A percentile compares a stretch with the other conserved stretches of the same genome.
phyloP scores from a whole-genome alignment of 495 filamentous ascomycete species.

The Letharia lupina region DNA sequence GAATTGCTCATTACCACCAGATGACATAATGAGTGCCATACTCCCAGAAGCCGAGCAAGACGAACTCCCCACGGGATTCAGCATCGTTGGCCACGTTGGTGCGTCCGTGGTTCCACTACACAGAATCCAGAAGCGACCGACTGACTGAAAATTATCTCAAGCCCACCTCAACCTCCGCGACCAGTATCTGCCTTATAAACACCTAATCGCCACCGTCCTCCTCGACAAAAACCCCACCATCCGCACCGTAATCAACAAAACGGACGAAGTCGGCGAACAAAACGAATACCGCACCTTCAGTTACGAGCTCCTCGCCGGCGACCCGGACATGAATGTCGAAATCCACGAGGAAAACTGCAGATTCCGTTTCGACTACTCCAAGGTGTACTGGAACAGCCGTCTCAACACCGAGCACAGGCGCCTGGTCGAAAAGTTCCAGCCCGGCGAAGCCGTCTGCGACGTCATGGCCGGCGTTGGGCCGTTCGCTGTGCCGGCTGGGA shows the following conservation, averaged over 20 bases:
- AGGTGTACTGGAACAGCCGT: slow-evolving; percentile 96
- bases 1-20: slow-evolving; percentile 34
- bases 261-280: slow-evolving; percentile 72
- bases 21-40: slow-evolving; percentile 72
- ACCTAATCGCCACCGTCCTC: slow-evolving; percentile 72
- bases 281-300: slow-evolving; percentile 86
- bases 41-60: slow-evolving; percentile 60
- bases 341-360: slow-evolving; percentile 47
- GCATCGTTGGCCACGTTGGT: slow-evolving; percentile 80
- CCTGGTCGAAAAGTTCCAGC: slow-evolving; percentile 65
- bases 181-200: slow-evolving; percentile 69
- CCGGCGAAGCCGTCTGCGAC: slow-evolving; percentile 85
- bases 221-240: slow-evolving; percentile 78
- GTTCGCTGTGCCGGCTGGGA: slow-evolving; percentile 87
- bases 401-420: slow-evolving; percentile 82
- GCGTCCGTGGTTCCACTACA: slow-evolving; percentile 23
- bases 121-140: not conserved
- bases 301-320: slow-evolving; percentile 83
- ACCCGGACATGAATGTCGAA: slow-evolving; percentile 70
- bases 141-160: slow-evolving; percentile 11
- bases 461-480: slow-evolving; percentile 97
- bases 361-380: slow-evolving; percentile 50
- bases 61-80: slow-evolving; percentile 76
- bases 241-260: slow-evolving; percentile 91
- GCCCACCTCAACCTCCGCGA: slow-evolving; percentile 87